Base-by-base conservation (phyloP, 2,329 filamentous ascomycete species). In the Fusarium sp. region DNA sequence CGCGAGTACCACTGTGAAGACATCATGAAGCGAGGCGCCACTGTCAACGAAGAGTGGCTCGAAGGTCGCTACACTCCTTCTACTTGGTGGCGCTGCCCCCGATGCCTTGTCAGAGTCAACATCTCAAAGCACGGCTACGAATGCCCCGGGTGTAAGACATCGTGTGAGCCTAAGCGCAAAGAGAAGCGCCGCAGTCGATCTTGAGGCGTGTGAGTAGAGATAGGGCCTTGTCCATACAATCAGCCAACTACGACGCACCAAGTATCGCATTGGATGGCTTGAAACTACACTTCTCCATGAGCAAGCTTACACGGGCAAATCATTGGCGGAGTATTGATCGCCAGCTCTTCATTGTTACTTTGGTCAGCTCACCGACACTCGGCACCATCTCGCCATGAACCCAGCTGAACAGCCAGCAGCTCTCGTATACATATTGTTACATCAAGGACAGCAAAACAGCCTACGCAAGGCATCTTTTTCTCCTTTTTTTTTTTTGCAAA, bases 1-100 rank as follows among this genome's bases (percentile, higher is more conserved):
- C 84, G 88, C 36, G 84, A 87, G 50, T 88, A 82, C 69, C 88
- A 90, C 81, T 82, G 82, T 61, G 88, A 90, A 75, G 87, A 89
- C 67, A 83, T 88, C 38, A 81, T 83, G 72, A 86, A 86, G 80
- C 84, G 86, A 24, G 83, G 84, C 33, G 78, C 78, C 28, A 73
- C 78, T 55, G 70, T 79, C 62, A 77, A 79, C 44, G 79, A 81
- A 41, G 81, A 80, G 68, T 86, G 83, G 84, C 74, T 83, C 50
- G 75, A 81, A 15, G 79, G 77, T 51, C 82, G 85, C 65, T 80
- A 82, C 58, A 75, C 85, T 36, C 78, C 82, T 28, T 65, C 65
- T 6, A 79, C 74, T 6, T 89, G 87, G 87, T 90, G 87, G 86
- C 84, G 88, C 39, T 90, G 88, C 79, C 81, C 83, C 55, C 85